These are phyloP conservation scores for Suillus decipiens DNA, from an alignment of 768 basidiomycete genomes.

Conservation along the genomic window DNA sequence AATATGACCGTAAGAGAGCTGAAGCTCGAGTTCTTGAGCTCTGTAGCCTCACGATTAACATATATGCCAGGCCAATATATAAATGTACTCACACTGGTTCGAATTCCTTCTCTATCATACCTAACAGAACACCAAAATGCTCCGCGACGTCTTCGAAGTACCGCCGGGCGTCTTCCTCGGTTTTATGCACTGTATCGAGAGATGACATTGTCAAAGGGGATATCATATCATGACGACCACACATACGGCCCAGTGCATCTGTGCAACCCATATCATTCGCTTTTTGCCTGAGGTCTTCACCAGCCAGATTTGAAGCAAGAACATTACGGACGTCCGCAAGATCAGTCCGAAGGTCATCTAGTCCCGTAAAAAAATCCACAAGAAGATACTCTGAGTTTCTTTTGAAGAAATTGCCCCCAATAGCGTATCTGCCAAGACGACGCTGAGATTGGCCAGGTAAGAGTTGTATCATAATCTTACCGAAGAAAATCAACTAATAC, in stretches of 20 bases:
- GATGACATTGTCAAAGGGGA: background rate
- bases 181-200: background rate
- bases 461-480: slow-evolving; percentile 3
- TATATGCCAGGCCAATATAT: background rate
- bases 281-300: background rate
- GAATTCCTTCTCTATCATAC: slow-evolving; percentile 17
- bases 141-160: slow-evolving; percentile 14
- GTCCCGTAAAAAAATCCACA: slow-evolving; percentile 5
- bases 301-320: slow-evolving; percentile 1
- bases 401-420: slow-evolving; percentile 18
- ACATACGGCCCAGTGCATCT: slow-evolving; percentile 5
- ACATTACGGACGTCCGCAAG: slow-evolving; percentile 5
- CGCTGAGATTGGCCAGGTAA: background rate
- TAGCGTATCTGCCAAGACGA: background rate
- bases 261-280: slow-evolving; percentile 10
- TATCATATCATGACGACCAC: background rate
- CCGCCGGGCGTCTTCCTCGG: slow-evolving; percentile 5
- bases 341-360: background rate
- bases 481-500: slow-evolving; percentile 21
- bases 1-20: slow-evolving; percentile 18
- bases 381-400: background rate
- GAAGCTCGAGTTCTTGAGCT: slow-evolving; percentile 15
- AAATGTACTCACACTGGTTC: slow-evolving; percentile 17
- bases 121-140: slow-evolving; percentile 17
- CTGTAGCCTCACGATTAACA: slow-evolving; percentile 6